A percentile compares a stretch with the other conserved stretches of the same genome.
phyloP scores from a whole-genome alignment of 352 stramenopile species.

The Phytopythium cucurbitacearum region DNA sequence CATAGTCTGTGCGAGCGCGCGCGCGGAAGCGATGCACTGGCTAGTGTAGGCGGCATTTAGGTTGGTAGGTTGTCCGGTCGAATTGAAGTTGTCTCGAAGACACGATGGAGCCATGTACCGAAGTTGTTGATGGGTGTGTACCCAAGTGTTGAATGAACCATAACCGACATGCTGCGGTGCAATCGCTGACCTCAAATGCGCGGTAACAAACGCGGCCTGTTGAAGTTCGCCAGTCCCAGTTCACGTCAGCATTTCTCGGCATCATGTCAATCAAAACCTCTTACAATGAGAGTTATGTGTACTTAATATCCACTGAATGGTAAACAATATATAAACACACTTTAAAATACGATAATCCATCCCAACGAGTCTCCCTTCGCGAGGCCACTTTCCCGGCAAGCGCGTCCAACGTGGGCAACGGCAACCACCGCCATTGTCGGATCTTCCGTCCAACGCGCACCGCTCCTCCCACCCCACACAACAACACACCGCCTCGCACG shows the following conservation, averaged over 20 bases:
- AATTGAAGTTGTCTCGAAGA: too few species aligned
- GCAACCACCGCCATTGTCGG: conserved; percentile 2
- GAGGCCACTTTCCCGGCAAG: too few species aligned
- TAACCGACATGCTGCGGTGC: not conserved
- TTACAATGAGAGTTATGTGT: not conserved
- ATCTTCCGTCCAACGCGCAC: conserved; percentile 6
- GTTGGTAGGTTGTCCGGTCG: too few species aligned
- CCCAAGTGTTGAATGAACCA: not conserved
- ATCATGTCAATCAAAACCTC: not conserved
- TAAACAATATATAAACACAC: too few species aligned
- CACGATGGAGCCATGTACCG: too few species aligned
- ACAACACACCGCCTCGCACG: not conserved
- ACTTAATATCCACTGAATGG: not conserved
- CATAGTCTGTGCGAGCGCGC: too few species aligned
- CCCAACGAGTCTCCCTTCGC: too few species aligned
- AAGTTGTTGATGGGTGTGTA: too few species aligned
- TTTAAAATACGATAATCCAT: not conserved
- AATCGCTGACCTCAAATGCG: not conserved
- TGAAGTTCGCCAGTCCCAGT: conserved; percentile 10
- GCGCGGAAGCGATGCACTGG: too few species aligned
- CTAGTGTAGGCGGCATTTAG: too few species aligned
- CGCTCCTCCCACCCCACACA: not conserved
- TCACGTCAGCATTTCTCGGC: conserved; percentile 22
- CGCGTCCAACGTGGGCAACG: not conserved
- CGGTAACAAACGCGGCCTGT: not conserved